Percentiles rank a stretch among this genome's conserved stretches.
These are phyloP conservation scores for Kazachstania kunashirensis DNA, from an alignment of 805 yeast species.

Conservation along the genomic window DNA sequence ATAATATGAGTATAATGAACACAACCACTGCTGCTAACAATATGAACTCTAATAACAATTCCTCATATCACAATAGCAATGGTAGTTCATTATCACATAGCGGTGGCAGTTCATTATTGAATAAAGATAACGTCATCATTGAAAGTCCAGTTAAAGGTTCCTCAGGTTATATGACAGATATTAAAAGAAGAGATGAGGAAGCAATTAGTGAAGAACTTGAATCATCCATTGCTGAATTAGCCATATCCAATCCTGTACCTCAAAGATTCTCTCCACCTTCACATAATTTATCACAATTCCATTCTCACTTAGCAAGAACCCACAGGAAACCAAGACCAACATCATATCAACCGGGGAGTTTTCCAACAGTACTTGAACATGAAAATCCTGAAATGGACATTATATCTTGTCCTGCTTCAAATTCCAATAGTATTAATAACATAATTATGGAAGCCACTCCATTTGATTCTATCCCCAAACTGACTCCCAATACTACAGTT, in stretches of 20 bases:
- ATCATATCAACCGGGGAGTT: slow-evolving; percentile 56
- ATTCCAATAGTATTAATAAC: too few relatives aligned
- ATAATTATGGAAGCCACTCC: slow-evolving; percentile 7
- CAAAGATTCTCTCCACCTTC: not conserved
- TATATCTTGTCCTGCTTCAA: too few relatives aligned
- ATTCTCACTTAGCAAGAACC: slow-evolving; percentile 18
- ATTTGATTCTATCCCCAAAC: slow-evolving; percentile 13
- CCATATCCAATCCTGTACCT: not conserved
- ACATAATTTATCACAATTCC: not conserved
- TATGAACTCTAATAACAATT: slow-evolving; percentile 1
- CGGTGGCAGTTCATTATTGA: slow-evolving; percentile 14
- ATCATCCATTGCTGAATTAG: not conserved
- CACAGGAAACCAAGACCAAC: slow-evolving; percentile 71
- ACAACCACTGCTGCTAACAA: not conserved
- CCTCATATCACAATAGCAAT: not conserved
- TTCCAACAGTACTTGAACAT: slow-evolving; percentile 5
- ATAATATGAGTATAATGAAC: too few relatives aligned
- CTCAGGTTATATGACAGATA: not conserved
- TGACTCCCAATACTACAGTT: slow-evolving; percentile 8
- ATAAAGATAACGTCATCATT: slow-evolving; percentile 18
- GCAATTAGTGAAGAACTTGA: not conserved
- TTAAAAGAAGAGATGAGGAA: too few relatives aligned
- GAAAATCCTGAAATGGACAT: not conserved
- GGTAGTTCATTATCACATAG: slow-evolving; percentile 19
- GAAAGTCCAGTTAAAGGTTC: slow-evolving; percentile 16